Evolutionary conservation across 129 eudicot genomes (phyloP).

Genomic region (Pseudognaphalium luteoalbum): DNA sequence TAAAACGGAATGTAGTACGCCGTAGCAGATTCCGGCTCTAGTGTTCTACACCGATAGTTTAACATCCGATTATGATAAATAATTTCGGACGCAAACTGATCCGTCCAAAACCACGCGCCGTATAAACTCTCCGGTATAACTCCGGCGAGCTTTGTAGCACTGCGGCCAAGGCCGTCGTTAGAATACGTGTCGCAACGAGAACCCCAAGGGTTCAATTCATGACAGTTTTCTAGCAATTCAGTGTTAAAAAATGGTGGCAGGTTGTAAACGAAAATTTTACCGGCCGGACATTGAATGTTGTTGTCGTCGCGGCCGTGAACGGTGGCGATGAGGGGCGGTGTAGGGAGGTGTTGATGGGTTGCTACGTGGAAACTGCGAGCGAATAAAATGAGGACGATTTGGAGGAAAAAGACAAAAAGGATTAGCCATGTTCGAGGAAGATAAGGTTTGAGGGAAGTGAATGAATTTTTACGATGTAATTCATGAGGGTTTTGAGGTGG

Average conservation of each 20-base stretch:
- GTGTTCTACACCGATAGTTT: slow-evolving; percentile 62
- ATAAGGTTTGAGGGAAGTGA: slow-evolving; percentile 40
- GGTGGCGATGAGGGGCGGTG: slow-evolving; percentile 7
- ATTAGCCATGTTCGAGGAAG: slow-evolving; percentile 75
- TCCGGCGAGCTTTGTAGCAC: slow-evolving; percentile 41
- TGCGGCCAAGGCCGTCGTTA: slow-evolving; percentile 62
- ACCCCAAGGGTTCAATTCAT: slow-evolving; percentile 57
- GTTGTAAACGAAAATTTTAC: slow-evolving; percentile 59
- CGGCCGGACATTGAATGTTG: slow-evolving; percentile 38
- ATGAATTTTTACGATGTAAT: slow-evolving; percentile 41
- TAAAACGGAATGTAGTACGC: slow-evolving; percentile 86
- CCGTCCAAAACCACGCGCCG: slow-evolving; percentile 84
- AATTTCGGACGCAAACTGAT: slow-evolving; percentile 77
- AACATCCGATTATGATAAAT: slow-evolving; percentile 69
- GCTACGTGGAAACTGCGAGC: slow-evolving; percentile 48
- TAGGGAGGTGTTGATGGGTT: slow-evolving; percentile 26
- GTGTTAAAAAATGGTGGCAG: slow-evolving; percentile 58
- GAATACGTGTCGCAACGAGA: slow-evolving; percentile 68
- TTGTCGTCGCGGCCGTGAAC: background rate
- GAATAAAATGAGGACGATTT: slow-evolving; percentile 60
- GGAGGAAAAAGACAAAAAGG: slow-evolving; percentile 65
- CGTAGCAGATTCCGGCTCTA: slow-evolving; percentile 62
- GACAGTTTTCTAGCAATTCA: slow-evolving; percentile 55
- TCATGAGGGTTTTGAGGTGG: slow-evolving; percentile 30
- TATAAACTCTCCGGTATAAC: slow-evolving; percentile 48